phyloP scores from a whole-genome alignment of 169 alveolate genomes.

The Besnoitia besnoiti region DNA sequence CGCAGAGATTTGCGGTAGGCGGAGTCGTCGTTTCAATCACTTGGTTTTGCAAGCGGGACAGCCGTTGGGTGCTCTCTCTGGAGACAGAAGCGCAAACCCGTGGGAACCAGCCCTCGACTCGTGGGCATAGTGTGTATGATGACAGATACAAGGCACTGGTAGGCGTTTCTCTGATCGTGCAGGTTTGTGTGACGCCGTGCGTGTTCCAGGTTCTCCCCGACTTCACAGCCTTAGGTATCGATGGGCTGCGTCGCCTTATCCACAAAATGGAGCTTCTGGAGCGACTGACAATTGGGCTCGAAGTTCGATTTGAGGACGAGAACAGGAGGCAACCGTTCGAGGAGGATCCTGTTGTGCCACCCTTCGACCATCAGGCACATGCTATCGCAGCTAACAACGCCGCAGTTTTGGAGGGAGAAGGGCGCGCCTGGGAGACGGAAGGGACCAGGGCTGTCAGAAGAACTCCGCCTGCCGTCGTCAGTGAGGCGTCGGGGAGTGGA shows the following conservation, averaged over 20 bases:
- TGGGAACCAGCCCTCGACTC: too few species aligned
- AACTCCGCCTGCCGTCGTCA: neutral
- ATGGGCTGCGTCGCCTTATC: slow-evolving; percentile 19
- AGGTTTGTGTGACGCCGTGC: too few species aligned
- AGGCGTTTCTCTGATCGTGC: too few species aligned
- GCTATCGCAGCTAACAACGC: neutral
- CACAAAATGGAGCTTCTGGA: slow-evolving; percentile 28
- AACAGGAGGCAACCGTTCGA: neutral
- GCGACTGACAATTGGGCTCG: slow-evolving; percentile 40
- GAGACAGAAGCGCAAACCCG: too few species aligned
- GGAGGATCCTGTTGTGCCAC: neutral
- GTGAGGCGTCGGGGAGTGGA: neutral
- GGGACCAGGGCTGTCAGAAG: neutral
- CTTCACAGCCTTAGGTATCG: slow-evolving; percentile 22
- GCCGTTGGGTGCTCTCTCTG: too few species aligned
- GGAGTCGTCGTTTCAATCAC: too few species aligned
- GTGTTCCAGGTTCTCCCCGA: slow-evolving; percentile 45
- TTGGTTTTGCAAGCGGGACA: too few species aligned
- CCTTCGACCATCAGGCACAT: neutral
- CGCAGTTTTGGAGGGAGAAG: neutral
- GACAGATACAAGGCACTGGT: too few species aligned
- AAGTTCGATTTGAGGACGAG: slow-evolving; percentile 10
- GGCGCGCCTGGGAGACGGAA: neutral
- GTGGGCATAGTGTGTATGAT: too few species aligned
- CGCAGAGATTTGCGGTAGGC: too few species aligned